A percentile compares a stretch with the other conserved stretches of the same genome.
phyloP scores from a whole-genome alignment of 176 grass and related monocot genomes.

The Oryza coarctata region DNA sequence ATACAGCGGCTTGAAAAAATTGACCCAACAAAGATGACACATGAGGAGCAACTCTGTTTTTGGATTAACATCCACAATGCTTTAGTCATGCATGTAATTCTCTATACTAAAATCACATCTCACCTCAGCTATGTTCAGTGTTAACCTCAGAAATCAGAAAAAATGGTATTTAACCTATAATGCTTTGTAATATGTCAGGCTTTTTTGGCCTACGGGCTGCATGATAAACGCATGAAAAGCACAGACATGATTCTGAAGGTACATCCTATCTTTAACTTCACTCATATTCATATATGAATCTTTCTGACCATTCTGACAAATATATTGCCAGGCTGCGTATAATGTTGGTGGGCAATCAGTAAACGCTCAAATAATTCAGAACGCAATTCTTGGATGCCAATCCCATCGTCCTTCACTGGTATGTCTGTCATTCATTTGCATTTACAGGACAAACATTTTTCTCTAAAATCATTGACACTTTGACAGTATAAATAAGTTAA shows the following conservation, averaged over 20 bases:
- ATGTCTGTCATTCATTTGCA: constrained; percentile 2
- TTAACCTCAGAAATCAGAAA: constrained; percentile 23
- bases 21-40: constrained; percentile 70
- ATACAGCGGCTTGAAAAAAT: constrained; percentile 70
- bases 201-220: constrained; percentile 76
- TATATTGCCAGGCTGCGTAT: constrained; percentile 66
- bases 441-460: not conserved
- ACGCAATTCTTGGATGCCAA: constrained; percentile 88
- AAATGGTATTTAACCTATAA: not conserved
- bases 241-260: constrained; percentile 87
- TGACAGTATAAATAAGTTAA: not conserved
- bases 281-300: not conserved
- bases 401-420: constrained; percentile 87
- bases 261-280: not conserved
- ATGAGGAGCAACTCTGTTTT: constrained; percentile 74
- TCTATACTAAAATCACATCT: constrained; percentile 1
- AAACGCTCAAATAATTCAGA: constrained; percentile 80
- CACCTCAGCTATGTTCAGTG: not conserved
- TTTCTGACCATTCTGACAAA: constrained; percentile 24
- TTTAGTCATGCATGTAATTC: constrained; percentile 83
- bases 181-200: constrained; percentile 47
- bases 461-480: not conserved
- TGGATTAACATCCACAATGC: constrained; percentile 94
- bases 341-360: constrained; percentile 87
- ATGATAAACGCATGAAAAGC: constrained; percentile 69